Conservation (phyloP, 306 rosid genomes). For the Alnus rubra region DNA sequence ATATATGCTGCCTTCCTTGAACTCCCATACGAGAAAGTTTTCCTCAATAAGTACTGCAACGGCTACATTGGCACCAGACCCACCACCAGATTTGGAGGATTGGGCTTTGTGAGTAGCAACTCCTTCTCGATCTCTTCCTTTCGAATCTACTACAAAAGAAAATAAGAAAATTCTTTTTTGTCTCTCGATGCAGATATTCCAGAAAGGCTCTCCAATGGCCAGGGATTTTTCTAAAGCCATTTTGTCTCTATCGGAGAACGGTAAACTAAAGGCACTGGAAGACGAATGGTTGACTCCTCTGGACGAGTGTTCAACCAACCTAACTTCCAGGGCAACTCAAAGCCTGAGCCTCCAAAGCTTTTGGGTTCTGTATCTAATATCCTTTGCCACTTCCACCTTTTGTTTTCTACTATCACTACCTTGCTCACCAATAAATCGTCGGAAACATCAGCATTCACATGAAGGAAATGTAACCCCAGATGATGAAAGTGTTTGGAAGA, state of each 20-base stretch:
- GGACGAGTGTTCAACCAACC: no score
- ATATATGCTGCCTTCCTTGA: constrained; percentile 40
- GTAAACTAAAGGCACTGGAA: no score
- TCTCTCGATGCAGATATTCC: no score
- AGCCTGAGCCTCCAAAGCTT: constrained; percentile 31
- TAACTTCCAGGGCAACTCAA: background rate
- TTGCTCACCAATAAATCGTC: background rate
- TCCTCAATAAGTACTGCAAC: constrained; percentile 27
- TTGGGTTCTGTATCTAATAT: constrained; percentile 29
- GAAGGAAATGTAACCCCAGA: background rate
- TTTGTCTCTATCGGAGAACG: no score
- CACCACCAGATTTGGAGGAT: constrained; percentile 39
- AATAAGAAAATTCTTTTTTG: no score
- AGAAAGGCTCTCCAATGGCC: no score
- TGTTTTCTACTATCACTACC: constrained; percentile 19
- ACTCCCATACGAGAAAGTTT: constrained; percentile 31
- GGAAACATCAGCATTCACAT: background rate
- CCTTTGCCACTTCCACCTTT: constrained; percentile 26
- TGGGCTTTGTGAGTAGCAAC: constrained; percentile 42
- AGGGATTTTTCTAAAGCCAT: no score
- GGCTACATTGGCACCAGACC: constrained; percentile 14
- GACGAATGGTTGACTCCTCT: no score
- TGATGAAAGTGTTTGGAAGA: no score
- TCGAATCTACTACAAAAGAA: no score
- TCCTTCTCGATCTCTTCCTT: no score